Evolutionary conservation across 2,329 filamentous ascomycete species (phyloP).

Genomic region (Raffaelea albimanens): DNA sequence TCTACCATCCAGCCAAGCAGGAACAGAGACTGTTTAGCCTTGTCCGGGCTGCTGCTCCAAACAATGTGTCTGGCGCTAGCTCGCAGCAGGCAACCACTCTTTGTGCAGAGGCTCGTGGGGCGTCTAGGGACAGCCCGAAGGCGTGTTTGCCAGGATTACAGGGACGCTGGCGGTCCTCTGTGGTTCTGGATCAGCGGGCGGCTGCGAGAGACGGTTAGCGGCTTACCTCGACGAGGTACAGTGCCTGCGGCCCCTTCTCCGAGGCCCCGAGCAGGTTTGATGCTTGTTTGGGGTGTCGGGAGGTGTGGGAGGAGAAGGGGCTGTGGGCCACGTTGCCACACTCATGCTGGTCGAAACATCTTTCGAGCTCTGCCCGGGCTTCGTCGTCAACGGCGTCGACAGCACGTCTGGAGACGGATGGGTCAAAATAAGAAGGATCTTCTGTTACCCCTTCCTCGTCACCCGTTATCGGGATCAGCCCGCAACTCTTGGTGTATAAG

Average conservation of each 20-base stretch:
- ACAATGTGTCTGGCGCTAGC: neutral
- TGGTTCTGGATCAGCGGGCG: neutral
- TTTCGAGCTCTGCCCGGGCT: neutral
- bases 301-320: constrained; percentile 14
- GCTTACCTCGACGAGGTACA: constrained; percentile 8
- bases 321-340: constrained; percentile 22
- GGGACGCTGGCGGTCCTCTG: neutral
- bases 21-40: neutral
- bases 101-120: neutral
- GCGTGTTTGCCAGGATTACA: neutral
- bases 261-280: constrained; percentile 25
- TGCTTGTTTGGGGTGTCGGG: constrained; percentile 32
- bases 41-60: constrained; percentile 1
- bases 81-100: neutral
- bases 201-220: neutral
- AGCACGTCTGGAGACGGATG: neutral
- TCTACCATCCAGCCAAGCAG: neutral
- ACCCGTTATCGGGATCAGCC: constrained; percentile 12
- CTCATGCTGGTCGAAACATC: constrained; percentile 14
- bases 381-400: too few species aligned
- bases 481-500: constrained; percentile 4
- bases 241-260: constrained; percentile 6
- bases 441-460: constrained; percentile 1
- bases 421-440: constrained; percentile 2
- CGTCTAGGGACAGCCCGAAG: neutral